phyloP scores from a whole-genome alignment of 768 basidiomycete genomes.

The Suillus variegatus region DNA sequence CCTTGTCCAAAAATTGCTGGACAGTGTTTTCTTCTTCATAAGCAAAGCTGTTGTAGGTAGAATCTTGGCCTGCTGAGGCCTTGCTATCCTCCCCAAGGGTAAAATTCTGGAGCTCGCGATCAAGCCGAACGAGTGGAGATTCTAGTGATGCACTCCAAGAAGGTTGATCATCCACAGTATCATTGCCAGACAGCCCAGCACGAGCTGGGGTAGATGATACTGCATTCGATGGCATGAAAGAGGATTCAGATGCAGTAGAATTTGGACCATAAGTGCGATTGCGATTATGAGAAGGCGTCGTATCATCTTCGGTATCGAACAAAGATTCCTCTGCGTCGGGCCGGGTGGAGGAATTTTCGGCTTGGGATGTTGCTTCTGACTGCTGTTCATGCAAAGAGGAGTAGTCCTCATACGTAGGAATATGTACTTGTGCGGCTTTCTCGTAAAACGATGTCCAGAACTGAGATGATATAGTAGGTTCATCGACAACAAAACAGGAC shows the following conservation, averaged over 20 bases:
- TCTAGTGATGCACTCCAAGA: conserved; percentile 79
- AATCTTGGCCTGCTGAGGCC: conserved; percentile 28
- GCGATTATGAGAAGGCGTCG: conserved; percentile 15
- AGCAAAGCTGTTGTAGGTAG: conserved; percentile 29
- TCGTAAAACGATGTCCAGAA: conserved; percentile 99
- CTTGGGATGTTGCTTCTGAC: conserved; percentile 32
- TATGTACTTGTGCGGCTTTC: conserved; percentile 84
- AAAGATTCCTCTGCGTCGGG: conserved; percentile 18
- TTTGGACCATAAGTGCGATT: conserved; percentile 38
- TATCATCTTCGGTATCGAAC: conserved; percentile 12
- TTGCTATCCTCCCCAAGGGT: conserved; percentile 38
- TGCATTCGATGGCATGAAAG: conserved; percentile 74
- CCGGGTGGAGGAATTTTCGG: conserved; percentile 10
- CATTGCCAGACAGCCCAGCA: conserved; percentile 32
- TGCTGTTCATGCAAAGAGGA: conserved; percentile 55
- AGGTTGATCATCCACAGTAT: conserved; percentile 47
- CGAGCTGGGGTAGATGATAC: conserved; percentile 79
- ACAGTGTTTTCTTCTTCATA: conserved; percentile 31
- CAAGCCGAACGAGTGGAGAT: conserved; percentile 69
- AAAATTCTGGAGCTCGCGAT: conserved; percentile 61
- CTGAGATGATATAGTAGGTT: conserved; percentile 37
- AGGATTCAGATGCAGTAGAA: conserved; percentile 59
- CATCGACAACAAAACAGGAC: not conserved
- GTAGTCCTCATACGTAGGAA: conserved; percentile 72
- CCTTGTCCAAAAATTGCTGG: conserved; percentile 37